phyloP scores from a whole-genome alignment of 73 alveolate species.

The Diophrys appendiculata region DNA sequence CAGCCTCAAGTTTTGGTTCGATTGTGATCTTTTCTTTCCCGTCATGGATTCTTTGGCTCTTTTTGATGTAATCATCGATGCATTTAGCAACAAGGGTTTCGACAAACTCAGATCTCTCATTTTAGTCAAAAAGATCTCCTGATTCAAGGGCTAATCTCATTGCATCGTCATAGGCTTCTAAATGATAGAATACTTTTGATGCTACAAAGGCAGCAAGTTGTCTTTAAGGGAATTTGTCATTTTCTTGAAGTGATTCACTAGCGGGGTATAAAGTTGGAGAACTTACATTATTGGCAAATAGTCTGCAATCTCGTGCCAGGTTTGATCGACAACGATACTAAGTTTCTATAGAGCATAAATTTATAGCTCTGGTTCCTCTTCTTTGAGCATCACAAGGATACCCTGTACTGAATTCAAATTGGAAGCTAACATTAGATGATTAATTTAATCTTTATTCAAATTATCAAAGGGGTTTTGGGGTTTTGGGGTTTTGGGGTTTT shows the following conservation, averaged over 20 bases:
- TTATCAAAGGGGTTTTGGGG: no score
- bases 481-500: no score
- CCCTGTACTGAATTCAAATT: slow-evolving; percentile 61
- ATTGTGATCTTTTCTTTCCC: slow-evolving; percentile 46
- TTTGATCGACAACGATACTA: slow-evolving; percentile 80
- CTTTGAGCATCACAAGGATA: slow-evolving; percentile 75
- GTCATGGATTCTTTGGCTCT: slow-evolving; percentile 66
- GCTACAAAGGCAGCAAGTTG: slow-evolving; percentile 71
- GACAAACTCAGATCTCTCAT: slow-evolving; percentile 78
- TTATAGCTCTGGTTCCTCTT: slow-evolving; percentile 69
- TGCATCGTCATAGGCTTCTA: slow-evolving; percentile 88
- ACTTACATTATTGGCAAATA: slow-evolving; percentile 74
- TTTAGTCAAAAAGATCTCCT: slow-evolving; percentile 81
- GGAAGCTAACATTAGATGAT: no score
- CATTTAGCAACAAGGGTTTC: slow-evolving; percentile 83
- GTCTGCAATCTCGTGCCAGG: slow-evolving; percentile 96
- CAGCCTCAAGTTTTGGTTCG: slow-evolving; percentile 79
- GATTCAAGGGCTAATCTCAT: slow-evolving; percentile 92
- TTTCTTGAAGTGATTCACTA: slow-evolving; percentile 76
- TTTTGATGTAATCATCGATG: slow-evolving; percentile 86
- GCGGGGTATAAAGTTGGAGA: slow-evolving; percentile 15
- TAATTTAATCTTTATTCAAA: no score
- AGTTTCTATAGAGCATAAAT: slow-evolving; percentile 80
- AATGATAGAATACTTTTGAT: slow-evolving; percentile 79
- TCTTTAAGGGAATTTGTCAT: slow-evolving; percentile 72